Conservation (phyloP, 1,284 basidiomycete species). For the Microbotryum saponariae region DNA sequence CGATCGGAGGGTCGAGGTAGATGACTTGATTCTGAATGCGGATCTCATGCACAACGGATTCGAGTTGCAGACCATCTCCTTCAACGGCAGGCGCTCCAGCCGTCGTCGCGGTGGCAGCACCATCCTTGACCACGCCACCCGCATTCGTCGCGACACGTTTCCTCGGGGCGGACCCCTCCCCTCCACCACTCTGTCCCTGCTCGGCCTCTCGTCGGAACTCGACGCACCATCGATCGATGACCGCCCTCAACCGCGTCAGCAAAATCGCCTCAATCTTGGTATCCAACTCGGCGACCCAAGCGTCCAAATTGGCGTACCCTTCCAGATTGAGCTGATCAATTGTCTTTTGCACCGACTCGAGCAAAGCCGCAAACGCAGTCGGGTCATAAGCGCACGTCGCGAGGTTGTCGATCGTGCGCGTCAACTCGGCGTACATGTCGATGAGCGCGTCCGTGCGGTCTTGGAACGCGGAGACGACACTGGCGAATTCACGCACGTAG, state of each 20-base stretch:
- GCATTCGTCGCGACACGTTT: slow-evolving; percentile 57
- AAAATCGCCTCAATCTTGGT: slow-evolving; percentile 75
- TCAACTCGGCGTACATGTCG: slow-evolving; percentile 79
- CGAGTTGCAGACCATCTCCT: slow-evolving; percentile 56
- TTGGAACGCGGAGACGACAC: slow-evolving; percentile 69
- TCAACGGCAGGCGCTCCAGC: background rate
- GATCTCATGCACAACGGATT: slow-evolving; percentile 85
- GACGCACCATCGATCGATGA: slow-evolving; percentile 77
- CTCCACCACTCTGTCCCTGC: background rate
- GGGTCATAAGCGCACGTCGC: slow-evolving; percentile 73
- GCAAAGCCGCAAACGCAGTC: slow-evolving; percentile 69
- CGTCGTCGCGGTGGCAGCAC: background rate
- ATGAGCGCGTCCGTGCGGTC: slow-evolving; percentile 93
- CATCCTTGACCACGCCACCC: slow-evolving; percentile 57
- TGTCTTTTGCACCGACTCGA: slow-evolving; percentile 79
- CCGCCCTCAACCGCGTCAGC: slow-evolving; percentile 64
- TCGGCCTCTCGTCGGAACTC: slow-evolving; percentile 54
- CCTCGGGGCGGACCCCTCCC: slow-evolving; percentile 55
- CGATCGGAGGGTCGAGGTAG: slow-evolving; percentile 94
- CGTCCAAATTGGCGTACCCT: slow-evolving; percentile 94
- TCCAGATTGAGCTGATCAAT: slow-evolving; percentile 92
- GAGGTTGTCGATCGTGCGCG: slow-evolving; percentile 75
- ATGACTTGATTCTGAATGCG: slow-evolving; percentile 98
- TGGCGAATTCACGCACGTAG: slow-evolving; percentile 91
- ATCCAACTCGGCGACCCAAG: slow-evolving; percentile 87